Evolutionary conservation across 495 filamentous ascomycete genomes (phyloP).

Genomic region (Apodospora peruviana): DNA sequence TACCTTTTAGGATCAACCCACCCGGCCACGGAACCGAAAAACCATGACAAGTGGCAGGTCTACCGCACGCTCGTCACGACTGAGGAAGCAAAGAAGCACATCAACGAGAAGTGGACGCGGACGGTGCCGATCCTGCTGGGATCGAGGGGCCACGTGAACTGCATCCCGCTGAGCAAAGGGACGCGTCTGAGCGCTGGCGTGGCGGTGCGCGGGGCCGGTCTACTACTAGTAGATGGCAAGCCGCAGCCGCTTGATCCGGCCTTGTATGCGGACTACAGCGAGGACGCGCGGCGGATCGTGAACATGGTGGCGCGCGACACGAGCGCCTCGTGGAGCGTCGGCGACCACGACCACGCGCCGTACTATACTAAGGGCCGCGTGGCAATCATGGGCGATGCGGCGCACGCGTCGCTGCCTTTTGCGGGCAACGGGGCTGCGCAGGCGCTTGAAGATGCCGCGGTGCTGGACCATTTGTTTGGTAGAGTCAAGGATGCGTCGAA

Average conservation of each 20-base stretch:
- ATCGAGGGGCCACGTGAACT: constrained; percentile 31
- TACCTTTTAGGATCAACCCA: constrained; percentile 35
- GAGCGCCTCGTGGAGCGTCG: constrained; percentile 28
- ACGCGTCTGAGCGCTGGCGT: constrained; percentile 35
- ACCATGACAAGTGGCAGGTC: constrained; percentile 38
- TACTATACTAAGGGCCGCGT: constrained; percentile 42
- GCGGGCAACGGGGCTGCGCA: constrained; percentile 54
- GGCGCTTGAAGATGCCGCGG: constrained; percentile 55
- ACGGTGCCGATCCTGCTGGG: constrained; percentile 31
- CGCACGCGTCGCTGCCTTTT: constrained; percentile 55
- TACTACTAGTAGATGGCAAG: neutral
- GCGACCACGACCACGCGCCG: constrained; percentile 49
- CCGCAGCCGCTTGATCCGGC: constrained; percentile 13
- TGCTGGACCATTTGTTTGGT: constrained; percentile 30
- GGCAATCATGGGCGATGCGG: constrained; percentile 52
- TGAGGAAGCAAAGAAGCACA: constrained; percentile 20
- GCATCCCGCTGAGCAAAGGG: constrained; percentile 33
- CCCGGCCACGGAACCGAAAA: constrained; percentile 32
- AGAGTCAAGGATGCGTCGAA: constrained; percentile 9
- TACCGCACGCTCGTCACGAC: constrained; percentile 36
- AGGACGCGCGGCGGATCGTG: constrained; percentile 28
- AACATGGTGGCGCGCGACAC: constrained; percentile 25
- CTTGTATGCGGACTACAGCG: constrained; percentile 27
- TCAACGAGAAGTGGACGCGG: constrained; percentile 23
- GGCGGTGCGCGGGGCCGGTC: constrained; percentile 15